These are phyloP conservation scores for Eimeria praecox DNA, from an alignment of 169 alveolate genomes.

Conservation along the genomic window DNA sequence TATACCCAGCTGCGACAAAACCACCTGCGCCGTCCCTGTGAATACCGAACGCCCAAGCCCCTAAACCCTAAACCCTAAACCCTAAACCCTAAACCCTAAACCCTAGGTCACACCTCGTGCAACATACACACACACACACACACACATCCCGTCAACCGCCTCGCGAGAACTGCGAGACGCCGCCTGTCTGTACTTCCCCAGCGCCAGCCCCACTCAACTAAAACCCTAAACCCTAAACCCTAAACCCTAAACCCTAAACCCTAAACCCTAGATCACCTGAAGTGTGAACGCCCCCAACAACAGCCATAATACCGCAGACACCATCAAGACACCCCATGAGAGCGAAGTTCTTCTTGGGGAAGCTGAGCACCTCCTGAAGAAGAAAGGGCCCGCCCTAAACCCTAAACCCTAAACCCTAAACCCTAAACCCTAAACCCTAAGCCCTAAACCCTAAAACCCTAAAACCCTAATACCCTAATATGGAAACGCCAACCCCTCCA, in stretches of 20 bases:
- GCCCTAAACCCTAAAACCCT: background rate
- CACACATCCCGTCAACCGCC: no score
- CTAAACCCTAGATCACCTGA: slow-evolving; percentile 60
- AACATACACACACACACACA: no score
- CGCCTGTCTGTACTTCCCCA: no score
- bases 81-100: background rate
- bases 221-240: background rate
- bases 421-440: background rate
- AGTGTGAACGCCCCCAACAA: slow-evolving; percentile 84
- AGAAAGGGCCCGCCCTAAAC: no score
- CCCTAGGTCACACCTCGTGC: no score
- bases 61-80: background rate
- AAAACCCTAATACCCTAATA: no score
- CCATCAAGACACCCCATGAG: slow-evolving; percentile 84
- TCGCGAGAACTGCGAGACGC: no score
- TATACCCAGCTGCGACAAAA: slow-evolving; percentile 83
- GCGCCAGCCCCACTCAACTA: background rate
- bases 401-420: background rate
- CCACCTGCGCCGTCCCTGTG: slow-evolving; percentile 82
- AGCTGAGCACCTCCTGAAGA: slow-evolving; percentile 57
- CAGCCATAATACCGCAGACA: slow-evolving; percentile 78
- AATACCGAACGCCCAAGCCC: background rate
- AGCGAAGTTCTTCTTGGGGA: slow-evolving; percentile 83
- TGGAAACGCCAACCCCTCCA: no score
- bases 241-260: background rate